These are phyloP conservation scores for Malassezia sympodialis DNA, from an alignment of 1,284 basidiomycete genomes.

Conservation along the genomic window DNA sequence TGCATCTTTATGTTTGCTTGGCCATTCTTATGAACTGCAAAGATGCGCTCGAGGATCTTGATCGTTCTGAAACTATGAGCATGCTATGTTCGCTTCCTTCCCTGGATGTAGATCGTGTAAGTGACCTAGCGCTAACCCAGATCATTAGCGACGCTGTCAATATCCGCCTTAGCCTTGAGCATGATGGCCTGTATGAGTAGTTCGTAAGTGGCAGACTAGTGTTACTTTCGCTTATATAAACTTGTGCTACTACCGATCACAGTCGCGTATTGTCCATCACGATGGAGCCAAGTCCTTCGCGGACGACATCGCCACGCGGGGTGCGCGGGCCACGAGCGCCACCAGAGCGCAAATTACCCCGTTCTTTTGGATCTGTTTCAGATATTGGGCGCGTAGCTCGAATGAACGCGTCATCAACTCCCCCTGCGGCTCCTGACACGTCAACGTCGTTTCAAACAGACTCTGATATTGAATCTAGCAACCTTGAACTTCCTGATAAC, in stretches of 20 bases:
- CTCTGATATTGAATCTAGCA: neutral
- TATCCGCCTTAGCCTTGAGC: conserved; percentile 37
- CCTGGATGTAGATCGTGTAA: conserved; percentile 41
- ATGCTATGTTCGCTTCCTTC: conserved; percentile 44
- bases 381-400: neutral
- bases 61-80: conserved; percentile 44
- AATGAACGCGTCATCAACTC: neutral
- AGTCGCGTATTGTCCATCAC: neutral
- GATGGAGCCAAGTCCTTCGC: neutral
- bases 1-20: conserved; percentile 48
- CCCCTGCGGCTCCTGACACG: neutral
- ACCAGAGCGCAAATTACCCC: neutral
- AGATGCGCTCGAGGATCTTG: conserved; percentile 47
- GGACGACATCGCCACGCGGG: neutral
- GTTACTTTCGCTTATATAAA: neutral
- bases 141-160: conserved; percentile 47
- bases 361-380: neutral
- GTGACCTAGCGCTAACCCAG: conserved; percentile 14
- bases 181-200: conserved; percentile 17
- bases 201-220: neutral
- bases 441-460: neutral
- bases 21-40: conserved; percentile 48
- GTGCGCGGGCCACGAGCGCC: conserved; percentile 5
- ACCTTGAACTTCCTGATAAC: neutral
- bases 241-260: neutral